Percentiles rank a stretch among this genome's conserved stretches.
phyloP scores from a whole-genome alignment of 2,329 filamentous ascomycete genomes.

The Trichoderma arundinaceum region DNA sequence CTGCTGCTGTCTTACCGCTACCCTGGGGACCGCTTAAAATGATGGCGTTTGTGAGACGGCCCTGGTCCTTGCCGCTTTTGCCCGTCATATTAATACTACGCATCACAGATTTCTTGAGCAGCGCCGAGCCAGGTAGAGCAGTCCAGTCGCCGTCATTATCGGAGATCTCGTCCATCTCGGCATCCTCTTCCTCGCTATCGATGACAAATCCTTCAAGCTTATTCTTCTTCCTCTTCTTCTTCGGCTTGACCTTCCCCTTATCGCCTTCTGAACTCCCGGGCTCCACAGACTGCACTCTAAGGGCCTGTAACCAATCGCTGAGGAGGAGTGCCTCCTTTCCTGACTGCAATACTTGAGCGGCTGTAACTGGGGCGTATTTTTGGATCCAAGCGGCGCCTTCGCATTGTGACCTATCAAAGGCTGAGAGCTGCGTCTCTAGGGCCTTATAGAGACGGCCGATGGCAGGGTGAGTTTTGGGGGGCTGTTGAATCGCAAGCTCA shows the following conservation, averaged over 20 bases:
- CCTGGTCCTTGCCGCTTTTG: slow-evolving; percentile 50
- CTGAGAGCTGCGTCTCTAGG: slow-evolving; percentile 68
- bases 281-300: slow-evolving; percentile 79
- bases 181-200: slow-evolving; percentile 74
- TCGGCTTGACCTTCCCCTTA: slow-evolving; percentile 45
- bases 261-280: slow-evolving; percentile 54
- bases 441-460: slow-evolving; percentile 63
- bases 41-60: slow-evolving; percentile 73
- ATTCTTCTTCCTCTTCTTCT: slow-evolving; percentile 72
- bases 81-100: slow-evolving; percentile 48
- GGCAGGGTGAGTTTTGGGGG: slow-evolving; percentile 58
- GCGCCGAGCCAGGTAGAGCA: slow-evolving; percentile 43
- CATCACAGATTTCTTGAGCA: slow-evolving; percentile 60
- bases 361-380: slow-evolving; percentile 78
- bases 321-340: slow-evolving; percentile 73
- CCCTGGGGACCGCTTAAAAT: slow-evolving; percentile 88
- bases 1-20: slow-evolving; percentile 89
- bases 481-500: slow-evolving; percentile 40
- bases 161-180: slow-evolving; percentile 71
- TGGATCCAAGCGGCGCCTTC: slow-evolving; percentile 77
- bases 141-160: slow-evolving; percentile 62
- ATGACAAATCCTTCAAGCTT: slow-evolving; percentile 83
- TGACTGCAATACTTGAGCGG: slow-evolving; percentile 75
- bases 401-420: slow-evolving; percentile 80
- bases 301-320: slow-evolving; percentile 77